Evolutionary conservation across 1,139 yeast genomes (phyloP).

Genomic region (Debaryomycetaceae sp.): DNA sequence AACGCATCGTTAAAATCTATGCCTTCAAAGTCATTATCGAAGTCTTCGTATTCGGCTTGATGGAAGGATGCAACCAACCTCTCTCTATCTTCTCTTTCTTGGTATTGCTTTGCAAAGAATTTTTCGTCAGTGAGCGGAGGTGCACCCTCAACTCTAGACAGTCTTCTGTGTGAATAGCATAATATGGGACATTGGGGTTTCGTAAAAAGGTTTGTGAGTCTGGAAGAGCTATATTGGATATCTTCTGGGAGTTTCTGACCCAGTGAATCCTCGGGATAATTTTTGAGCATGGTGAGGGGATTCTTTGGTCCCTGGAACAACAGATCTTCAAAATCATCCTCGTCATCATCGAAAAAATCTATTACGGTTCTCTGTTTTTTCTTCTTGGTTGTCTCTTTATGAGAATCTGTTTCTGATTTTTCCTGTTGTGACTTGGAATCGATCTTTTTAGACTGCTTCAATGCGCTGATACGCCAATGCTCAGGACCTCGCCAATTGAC

Average conservation of each 20-base stretch:
- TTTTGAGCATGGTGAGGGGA: conserved; percentile 24
- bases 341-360: conserved; percentile 49
- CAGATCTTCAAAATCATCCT: conserved; percentile 33
- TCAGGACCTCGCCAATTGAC: conserved; percentile 90
- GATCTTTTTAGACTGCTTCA: conserved; percentile 29
- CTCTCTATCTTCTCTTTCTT: conserved; percentile 32
- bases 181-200: conserved; percentile 54
- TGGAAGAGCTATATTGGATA: conserved; percentile 65
- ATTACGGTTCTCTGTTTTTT: conserved; percentile 36
- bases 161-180: conserved; percentile 23
- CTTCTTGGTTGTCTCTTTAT: conserved; percentile 7
- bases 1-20: conserved; percentile 47
- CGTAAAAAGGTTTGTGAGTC: conserved; percentile 64
- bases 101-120: conserved; percentile 71
- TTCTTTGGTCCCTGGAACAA: conserved; percentile 51
- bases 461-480: conserved; percentile 80
- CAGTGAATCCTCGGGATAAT: conserved; percentile 25
- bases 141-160: conserved; percentile 4
- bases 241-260: conserved; percentile 67
- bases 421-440: conserved; percentile 6
- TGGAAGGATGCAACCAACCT: conserved; percentile 41
- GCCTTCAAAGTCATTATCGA: conserved; percentile 39
- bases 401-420: not conserved
- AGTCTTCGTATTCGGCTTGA: conserved; percentile 45
- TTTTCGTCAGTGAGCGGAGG: conserved; percentile 55